Percentiles rank a stretch among this genome's conserved stretches.
Evolutionary conservation across 257 asterid genomes (phyloP).

Genomic region (Solanum ahanhuiri): DNA sequence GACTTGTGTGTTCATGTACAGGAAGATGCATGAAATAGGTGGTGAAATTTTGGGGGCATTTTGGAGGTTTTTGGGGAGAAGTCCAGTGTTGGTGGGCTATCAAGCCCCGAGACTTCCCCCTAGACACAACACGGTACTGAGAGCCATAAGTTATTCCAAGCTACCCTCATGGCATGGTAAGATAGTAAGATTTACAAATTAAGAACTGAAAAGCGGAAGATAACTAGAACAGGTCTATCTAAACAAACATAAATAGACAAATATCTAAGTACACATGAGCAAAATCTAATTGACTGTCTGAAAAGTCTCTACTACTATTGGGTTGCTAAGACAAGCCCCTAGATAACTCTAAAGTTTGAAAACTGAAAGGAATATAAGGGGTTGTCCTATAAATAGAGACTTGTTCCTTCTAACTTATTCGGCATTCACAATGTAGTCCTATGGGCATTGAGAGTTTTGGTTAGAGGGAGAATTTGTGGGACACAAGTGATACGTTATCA

Average conservation of each 20-base stretch:
- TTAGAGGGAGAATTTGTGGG: too few relatives aligned
- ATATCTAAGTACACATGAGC: not conserved
- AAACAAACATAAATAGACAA: not conserved
- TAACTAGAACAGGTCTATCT: too few relatives aligned
- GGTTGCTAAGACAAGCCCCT: not conserved
- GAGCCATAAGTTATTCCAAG: not conserved
- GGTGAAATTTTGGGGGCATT: not conserved
- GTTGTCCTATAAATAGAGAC: not conserved
- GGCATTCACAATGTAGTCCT: too few relatives aligned
- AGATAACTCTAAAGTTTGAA: not conserved
- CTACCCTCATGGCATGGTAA: not conserved
- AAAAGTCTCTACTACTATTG: too few relatives aligned
- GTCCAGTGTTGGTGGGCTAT: not conserved
- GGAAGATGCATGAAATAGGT: not conserved
- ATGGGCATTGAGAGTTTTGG: too few relatives aligned
- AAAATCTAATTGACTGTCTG: too few relatives aligned
- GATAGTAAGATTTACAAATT: not conserved
- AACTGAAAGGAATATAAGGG: not conserved
- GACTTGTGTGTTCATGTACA: not conserved
- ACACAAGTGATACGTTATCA: too few relatives aligned
- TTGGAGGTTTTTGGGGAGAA: not conserved
- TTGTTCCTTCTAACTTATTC: too few relatives aligned
- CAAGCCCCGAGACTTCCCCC: not conserved
- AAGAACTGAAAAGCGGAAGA: not conserved
- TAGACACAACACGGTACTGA: too few relatives aligned